Evolutionary conservation across 1,284 basidiomycete genomes (phyloP).

Genomic region (Farysia itapuensis): DNA sequence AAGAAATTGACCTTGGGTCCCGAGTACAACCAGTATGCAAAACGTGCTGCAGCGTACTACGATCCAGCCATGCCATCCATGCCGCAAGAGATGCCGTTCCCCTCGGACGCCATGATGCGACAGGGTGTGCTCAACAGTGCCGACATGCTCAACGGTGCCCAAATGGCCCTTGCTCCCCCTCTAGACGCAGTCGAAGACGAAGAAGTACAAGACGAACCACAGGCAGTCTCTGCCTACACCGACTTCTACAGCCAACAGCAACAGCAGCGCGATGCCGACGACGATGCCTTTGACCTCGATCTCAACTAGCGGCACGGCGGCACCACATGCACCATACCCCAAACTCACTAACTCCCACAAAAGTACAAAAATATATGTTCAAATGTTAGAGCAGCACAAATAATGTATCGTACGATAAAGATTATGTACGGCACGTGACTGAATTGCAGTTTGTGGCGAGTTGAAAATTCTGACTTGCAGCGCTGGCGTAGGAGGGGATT

Average conservation of each 20-base stretch:
- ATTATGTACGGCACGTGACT: no score
- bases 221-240: slow-evolving; percentile 16
- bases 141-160: slow-evolving; percentile 27
- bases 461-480: no score
- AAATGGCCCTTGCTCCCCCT: slow-evolving; percentile 14
- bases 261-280: slow-evolving; percentile 34
- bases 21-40: slow-evolving; percentile 45
- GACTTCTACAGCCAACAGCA: slow-evolving; percentile 14
- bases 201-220: slow-evolving; percentile 1
- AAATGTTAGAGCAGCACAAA: no score
- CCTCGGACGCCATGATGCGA: slow-evolving; percentile 45
- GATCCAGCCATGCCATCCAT: slow-evolving; percentile 47
- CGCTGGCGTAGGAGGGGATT: no score
- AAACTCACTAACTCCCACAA: no score
- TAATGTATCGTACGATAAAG: no score
- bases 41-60: slow-evolving; percentile 43
- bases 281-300: slow-evolving; percentile 50
- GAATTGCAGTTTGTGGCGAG: no score
- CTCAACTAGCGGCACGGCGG: no score
- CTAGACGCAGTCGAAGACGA: slow-evolving; percentile 11
- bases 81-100: slow-evolving; percentile 51
- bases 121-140: slow-evolving; percentile 47
- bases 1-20: slow-evolving; percentile 15
- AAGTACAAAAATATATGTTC: no score
- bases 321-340: no score